phyloP scores from a whole-genome alignment of 2,329 filamentous ascomycete species.

The Paecilomyces fulvus region DNA sequence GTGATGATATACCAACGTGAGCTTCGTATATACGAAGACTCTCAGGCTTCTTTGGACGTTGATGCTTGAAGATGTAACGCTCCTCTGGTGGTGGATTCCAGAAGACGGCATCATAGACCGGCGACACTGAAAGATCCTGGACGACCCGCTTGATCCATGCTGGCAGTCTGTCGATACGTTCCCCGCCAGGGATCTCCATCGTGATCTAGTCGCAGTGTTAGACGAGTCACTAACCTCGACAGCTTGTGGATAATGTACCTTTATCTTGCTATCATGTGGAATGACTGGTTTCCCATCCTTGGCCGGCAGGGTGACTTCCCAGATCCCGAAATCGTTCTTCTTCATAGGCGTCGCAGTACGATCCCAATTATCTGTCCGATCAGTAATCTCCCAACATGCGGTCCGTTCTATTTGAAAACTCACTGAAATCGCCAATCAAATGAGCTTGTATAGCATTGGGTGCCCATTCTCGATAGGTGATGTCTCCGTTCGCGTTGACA shows the following conservation, averaged over 20 bases:
- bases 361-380: constrained; percentile 69
- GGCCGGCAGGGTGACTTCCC: constrained; percentile 69
- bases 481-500: constrained; percentile 70
- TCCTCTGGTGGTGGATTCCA: constrained; percentile 82
- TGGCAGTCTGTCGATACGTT: constrained; percentile 78
- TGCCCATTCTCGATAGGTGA: constrained; percentile 92
- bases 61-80: constrained; percentile 76
- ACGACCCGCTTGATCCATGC: constrained; percentile 98
- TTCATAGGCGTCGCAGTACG: constrained; percentile 76
- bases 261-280: constrained; percentile 89
- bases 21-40: constrained; percentile 95
- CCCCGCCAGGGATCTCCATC: constrained; percentile 67
- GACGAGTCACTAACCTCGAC: neutral
- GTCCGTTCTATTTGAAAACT: constrained; percentile 20
- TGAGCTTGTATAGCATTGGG: constrained; percentile 78
- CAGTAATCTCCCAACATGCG: constrained; percentile 14
- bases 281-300: constrained; percentile 69
- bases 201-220: constrained; percentile 54
- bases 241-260: constrained; percentile 48
- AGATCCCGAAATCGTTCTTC: constrained; percentile 76
- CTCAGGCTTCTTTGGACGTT: constrained; percentile 69
- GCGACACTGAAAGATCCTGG: constrained; percentile 81
- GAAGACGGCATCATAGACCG: constrained; percentile 88
- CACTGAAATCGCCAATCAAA: constrained; percentile 92
- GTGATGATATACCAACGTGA: constrained; percentile 95